phyloP scores from a whole-genome alignment of 257 asterid genomes.

The Gardenia jasminoides region DNA sequence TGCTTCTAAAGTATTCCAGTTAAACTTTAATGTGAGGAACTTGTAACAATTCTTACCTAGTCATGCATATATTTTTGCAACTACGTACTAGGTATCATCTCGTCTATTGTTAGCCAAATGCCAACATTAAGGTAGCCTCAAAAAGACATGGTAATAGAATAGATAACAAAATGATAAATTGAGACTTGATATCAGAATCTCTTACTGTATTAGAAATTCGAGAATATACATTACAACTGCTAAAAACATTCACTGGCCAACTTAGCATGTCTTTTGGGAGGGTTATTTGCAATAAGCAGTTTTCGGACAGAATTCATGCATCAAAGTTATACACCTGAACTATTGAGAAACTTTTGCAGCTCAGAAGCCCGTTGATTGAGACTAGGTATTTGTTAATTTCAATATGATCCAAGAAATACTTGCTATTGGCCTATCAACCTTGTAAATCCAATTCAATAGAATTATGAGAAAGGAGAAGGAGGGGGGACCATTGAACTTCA shows the following conservation, averaged over 20 bases:
- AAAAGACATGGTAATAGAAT: neutral
- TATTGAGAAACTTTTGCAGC: neutral
- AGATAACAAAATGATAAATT: too few relatives aligned
- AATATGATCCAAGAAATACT: neutral
- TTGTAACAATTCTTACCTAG: too few relatives aligned
- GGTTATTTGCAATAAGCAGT: too few relatives aligned
- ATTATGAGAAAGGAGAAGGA: neutral
- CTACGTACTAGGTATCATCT: too few relatives aligned
- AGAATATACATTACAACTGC: neutral
- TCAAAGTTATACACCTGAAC: neutral
- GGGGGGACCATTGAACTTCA: too few relatives aligned
- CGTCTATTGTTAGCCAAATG: neutral
- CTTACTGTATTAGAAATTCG: neutral
- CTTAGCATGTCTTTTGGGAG: neutral
- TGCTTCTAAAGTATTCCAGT: neutral
- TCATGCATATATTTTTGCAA: too few relatives aligned
- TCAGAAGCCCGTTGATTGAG: neutral
- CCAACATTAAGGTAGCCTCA: neutral
- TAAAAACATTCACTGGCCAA: neutral
- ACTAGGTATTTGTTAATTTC: neutral
- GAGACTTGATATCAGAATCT: neutral
- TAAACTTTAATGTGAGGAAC: too few relatives aligned
- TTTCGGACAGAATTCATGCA: too few relatives aligned
- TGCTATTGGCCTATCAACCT: neutral
- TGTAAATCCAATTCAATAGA: neutral